Base-by-base conservation (phyloP, 148 eudicot species). In the Dianthus caryophyllus region DNA sequence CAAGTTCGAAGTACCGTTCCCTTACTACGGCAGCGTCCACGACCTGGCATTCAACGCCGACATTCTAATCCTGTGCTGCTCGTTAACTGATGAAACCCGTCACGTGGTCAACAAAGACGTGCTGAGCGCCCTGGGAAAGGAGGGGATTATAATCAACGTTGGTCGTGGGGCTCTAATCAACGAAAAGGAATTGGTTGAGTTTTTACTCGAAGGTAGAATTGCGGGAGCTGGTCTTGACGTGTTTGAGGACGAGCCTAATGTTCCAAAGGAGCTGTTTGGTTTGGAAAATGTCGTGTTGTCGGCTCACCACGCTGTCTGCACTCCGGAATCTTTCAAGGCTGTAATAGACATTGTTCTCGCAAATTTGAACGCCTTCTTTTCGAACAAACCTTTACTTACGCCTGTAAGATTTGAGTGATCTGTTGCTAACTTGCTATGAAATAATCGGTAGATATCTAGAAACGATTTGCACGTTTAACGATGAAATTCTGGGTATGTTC, bases 161-260 rank as follows among this genome's bases (percentile, higher is more conserved):
- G 97, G 97, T 13, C 88, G 97, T 14, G 97, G 97, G 50, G 78
- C 71, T 25, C 81, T 91, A 15, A 66, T 91, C 8, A 83, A 91
- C 18, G 96, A 91, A 73, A 75, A 66, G 64, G 93, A 79, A 58
- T 51, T 88, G 70, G 93, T 85, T 48, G 67, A 61, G 71, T 78
- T 76, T 57, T 67, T 88, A 78, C 79, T 82, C 44, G 56, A 70
- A 39, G 87, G 90, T 47, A 74, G 81, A 72, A 73, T 91, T 9
- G 81, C 87, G 50, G 96, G 96, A 55, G 96, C 87, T 18, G 93
- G 96, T 36, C 86, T 91, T 41, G 97, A 91, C 72, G 97, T 88
- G 63, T 91, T 74, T 70, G 87, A 87, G 76, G 58, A 87, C 12
- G 97, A 88, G 67, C 97, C 96, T 31, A 4, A 68, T 51, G 96